Conservation (phyloP, 108 stramenopile species). For the Skeletonema costatum region DNA sequence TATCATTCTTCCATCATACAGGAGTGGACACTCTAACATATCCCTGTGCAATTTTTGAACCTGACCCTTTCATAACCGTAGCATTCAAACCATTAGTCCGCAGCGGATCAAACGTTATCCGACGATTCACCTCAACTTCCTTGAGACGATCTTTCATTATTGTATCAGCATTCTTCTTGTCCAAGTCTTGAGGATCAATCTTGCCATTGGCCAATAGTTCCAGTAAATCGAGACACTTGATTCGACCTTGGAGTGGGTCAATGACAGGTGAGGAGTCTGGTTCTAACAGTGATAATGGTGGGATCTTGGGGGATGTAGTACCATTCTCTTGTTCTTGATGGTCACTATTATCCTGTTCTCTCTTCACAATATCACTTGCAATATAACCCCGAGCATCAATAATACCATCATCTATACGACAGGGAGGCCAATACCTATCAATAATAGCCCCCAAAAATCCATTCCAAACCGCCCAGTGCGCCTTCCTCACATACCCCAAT, state of each 20-base stretch:
- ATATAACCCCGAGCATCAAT: no score
- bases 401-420: neutral
- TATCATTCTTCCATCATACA: neutral
- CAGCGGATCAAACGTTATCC: neutral
- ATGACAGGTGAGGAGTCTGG: conserved; percentile 1
- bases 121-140: neutral
- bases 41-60: neutral
- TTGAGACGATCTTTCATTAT: neutral
- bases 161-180: neutral
- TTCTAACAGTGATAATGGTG: neutral
- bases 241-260: neutral
- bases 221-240: neutral
- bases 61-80: neutral
- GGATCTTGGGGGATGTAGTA: neutral
- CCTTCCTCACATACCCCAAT: conserved; percentile 54
- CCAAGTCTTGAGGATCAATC: neutral
- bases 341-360: neutral
- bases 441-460: conserved; percentile 45
- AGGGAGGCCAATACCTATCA: conserved; percentile 36
- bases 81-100: neutral
- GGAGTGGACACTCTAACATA: neutral
- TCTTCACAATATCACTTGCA: neutral
- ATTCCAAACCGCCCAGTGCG: conserved; percentile 51
- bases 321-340: neutral
- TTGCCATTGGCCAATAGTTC: neutral